Evolutionary conservation across 2,329 filamentous ascomycete genomes (phyloP).

Genomic region (Fusarium fujikuroi): DNA sequence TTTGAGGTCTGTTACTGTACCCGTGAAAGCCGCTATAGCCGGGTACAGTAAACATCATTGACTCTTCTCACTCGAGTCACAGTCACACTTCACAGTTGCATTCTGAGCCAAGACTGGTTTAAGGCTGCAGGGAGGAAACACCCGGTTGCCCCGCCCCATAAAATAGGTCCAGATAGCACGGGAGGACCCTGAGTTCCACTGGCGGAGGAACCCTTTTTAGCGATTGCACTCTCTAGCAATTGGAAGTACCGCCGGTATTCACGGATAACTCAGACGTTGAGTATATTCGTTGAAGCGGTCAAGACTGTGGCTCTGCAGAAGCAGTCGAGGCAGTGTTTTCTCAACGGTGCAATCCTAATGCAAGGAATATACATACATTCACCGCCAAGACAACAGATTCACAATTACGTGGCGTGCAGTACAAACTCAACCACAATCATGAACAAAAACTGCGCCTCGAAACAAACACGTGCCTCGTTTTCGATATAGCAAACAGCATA

Average conservation of each 20-base stretch:
- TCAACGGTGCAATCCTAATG: background rate
- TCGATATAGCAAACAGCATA: background rate
- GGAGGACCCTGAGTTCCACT: background rate
- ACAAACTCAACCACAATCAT: background rate
- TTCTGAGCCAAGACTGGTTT: background rate
- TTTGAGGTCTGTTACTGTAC: background rate
- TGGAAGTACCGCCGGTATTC: background rate
- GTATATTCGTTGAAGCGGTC: background rate
- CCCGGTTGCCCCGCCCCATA: slow-evolving; percentile 3
- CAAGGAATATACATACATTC: background rate
- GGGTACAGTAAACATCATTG: background rate
- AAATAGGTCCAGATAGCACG: background rate
- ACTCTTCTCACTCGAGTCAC: background rate
- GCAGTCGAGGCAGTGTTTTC: background rate
- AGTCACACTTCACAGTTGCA: background rate
- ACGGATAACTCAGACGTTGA: background rate
- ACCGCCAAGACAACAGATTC: background rate
- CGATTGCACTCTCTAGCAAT: background rate
- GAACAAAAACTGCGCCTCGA: background rate
- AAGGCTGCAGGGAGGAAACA: background rate
- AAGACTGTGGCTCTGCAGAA: background rate
- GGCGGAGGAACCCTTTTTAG: background rate
- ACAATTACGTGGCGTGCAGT: background rate
- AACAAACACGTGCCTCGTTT: background rate
- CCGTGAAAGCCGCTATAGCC: slow-evolving; percentile 4